These are phyloP conservation scores for Moesziomyces parantarcticus DNA, from an alignment of 1,284 basidiomycete species.

Conservation along the genomic window DNA sequence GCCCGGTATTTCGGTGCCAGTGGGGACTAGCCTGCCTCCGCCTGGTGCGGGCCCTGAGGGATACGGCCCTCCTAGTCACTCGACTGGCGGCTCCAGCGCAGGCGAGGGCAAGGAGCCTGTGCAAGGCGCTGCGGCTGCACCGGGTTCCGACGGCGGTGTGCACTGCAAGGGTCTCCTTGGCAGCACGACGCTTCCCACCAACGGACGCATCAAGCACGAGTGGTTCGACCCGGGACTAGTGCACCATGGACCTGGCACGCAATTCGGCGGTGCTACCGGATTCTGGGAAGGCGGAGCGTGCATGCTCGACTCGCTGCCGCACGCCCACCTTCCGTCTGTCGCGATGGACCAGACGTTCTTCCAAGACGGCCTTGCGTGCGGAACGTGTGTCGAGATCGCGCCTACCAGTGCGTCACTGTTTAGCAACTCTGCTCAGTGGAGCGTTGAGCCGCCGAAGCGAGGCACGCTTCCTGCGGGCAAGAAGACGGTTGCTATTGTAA, in stretches of 20 bases:
- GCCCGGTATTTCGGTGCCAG: neutral
- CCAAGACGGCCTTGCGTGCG: constrained; percentile 46
- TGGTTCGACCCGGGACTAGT: constrained; percentile 29
- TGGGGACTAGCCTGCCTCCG: too few species aligned
- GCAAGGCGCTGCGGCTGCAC: neutral
- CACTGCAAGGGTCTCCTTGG: constrained; percentile 22
- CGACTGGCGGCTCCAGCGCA: too few species aligned
- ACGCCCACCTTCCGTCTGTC: constrained; percentile 31
- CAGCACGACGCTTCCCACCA: constrained; percentile 10
- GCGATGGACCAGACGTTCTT: constrained; percentile 47
- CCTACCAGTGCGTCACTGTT: constrained; percentile 27
- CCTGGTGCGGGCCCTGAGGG: constrained; percentile 2
- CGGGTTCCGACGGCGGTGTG: neutral
- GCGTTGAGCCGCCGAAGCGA: constrained; percentile 14
- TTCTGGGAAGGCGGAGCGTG: constrained; percentile 48
- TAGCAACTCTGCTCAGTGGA: constrained; percentile 25
- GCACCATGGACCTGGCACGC: constrained; percentile 40
- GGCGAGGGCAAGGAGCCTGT: too few species aligned
- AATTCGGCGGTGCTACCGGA: constrained; percentile 23
- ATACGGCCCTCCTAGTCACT: too few species aligned
- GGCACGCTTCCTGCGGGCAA: constrained; percentile 22
- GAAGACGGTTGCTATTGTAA: constrained; percentile 38
- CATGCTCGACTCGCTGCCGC: constrained; percentile 40
- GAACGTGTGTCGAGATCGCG: constrained; percentile 44
- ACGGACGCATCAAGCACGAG: constrained; percentile 12